Evolutionary conservation across 768 basidiomycete genomes (phyloP).

Genomic region (Strobilomyces dryophilus): DNA sequence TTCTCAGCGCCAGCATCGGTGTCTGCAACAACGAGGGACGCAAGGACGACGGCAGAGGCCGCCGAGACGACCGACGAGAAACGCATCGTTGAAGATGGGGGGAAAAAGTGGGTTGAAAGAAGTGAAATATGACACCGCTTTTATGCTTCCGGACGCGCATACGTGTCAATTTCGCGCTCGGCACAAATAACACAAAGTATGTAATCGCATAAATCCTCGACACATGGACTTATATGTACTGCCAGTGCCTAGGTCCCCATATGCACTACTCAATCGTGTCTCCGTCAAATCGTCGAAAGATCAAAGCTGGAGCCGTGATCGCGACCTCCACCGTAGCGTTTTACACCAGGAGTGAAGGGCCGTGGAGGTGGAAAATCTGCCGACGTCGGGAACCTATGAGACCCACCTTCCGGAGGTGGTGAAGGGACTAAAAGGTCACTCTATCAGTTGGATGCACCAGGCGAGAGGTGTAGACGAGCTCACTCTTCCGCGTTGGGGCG

Average conservation of each 20-base stretch:
- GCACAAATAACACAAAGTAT: not conserved
- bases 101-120: constrained; percentile 8
- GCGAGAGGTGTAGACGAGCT: constrained; percentile 15
- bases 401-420: constrained; percentile 59
- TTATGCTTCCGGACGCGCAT: constrained; percentile 24
- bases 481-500: constrained; percentile 47
- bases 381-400: constrained; percentile 68
- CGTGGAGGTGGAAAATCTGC: constrained; percentile 79
- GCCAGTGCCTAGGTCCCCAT: not conserved
- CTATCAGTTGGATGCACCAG: constrained; percentile 6
- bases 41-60: constrained; percentile 51
- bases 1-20: constrained; percentile 27
- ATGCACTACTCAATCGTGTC: not conserved
- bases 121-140: constrained; percentile 1
- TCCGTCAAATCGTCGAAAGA: constrained; percentile 32
- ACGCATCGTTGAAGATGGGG: constrained; percentile 52
- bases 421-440: constrained; percentile 40
- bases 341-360: constrained; percentile 46
- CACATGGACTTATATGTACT: not conserved
- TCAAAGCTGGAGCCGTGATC: constrained; percentile 72
- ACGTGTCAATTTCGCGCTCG: constrained; percentile 25
- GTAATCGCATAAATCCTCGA: not conserved
- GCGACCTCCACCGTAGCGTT: constrained; percentile 63
- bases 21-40: constrained; percentile 50
- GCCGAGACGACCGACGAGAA: constrained; percentile 46